phyloP scores from a whole-genome alignment of 2,329 filamentous ascomycete species.

The Alternaria hordeiaustralica region DNA sequence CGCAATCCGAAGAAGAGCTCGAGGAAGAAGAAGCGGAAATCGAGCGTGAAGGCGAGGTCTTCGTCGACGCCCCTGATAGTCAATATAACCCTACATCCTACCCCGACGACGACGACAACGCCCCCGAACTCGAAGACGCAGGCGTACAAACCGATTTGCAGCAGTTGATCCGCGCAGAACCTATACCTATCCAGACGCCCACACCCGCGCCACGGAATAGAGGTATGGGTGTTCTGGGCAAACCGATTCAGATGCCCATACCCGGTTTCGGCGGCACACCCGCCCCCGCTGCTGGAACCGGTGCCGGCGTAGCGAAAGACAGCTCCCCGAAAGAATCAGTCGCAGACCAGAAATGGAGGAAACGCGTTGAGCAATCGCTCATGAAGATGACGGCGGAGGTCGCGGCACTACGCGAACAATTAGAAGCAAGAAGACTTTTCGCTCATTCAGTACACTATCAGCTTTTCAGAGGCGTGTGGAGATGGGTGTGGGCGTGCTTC shows the following conservation, averaged over 20 bases:
- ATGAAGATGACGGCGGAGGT: constrained; percentile 92
- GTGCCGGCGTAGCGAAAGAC: neutral
- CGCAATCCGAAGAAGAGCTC: constrained; percentile 68
- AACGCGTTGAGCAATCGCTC: constrained; percentile 81
- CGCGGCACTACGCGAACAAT: constrained; percentile 88
- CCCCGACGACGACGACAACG: neutral
- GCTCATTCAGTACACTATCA: constrained; percentile 67
- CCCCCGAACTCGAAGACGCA: constrained; percentile 36
- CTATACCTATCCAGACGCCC: constrained; percentile 18
- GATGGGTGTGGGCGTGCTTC: constrained; percentile 69
- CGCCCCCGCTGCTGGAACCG: neutral
- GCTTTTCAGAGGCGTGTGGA: constrained; percentile 62
- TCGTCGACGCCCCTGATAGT: constrained; percentile 57
- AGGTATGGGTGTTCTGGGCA: constrained; percentile 17
- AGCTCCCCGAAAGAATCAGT: constrained; percentile 15
- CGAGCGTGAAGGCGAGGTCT: constrained; percentile 47
- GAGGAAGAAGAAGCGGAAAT: constrained; percentile 46
- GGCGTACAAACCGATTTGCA: constrained; percentile 16
- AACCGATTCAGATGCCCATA: constrained; percentile 32
- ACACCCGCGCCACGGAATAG: constrained; percentile 26
- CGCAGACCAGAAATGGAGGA: constrained; percentile 72
- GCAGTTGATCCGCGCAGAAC: constrained; percentile 20
- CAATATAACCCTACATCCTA: constrained; percentile 45
- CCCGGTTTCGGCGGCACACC: constrained; percentile 17
- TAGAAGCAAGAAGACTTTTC: constrained; percentile 77